Evolutionary conservation across 2,329 filamentous ascomycete species (phyloP), one percentile per base, ranked within the genome.

Genomic region (Colletotrichum agaves): DNA sequence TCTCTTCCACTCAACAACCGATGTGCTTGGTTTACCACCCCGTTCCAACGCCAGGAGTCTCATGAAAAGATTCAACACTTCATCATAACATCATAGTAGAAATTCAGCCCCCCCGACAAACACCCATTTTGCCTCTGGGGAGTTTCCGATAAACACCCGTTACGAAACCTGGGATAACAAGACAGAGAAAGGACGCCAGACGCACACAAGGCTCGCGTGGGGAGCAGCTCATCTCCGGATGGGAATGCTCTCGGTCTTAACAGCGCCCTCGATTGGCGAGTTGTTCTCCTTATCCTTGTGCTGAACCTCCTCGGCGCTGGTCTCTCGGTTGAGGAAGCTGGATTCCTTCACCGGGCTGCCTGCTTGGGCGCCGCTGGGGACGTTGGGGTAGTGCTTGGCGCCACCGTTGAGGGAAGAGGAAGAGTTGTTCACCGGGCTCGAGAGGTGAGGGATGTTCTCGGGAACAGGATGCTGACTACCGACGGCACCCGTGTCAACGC

Each of bases 401-500:
- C 47, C 60, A 47, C 44, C 58, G 43, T 71, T 65, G 41, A 72
- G 70, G 31, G 63, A 55, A 43, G 65, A 64, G 3, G 64, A 67
- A n/a, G 69, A 69, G 57, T 69, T 69, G 71, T 82, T 75, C 80
- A 86, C 80, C 69, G 91, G 90, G 63, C 91, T 91, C 47, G 91
- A 90, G 73, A 95, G 87, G 83, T 97, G 94, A 33, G 94, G 94
- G 80, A 98, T 97, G 80, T 97, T 97, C 82, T 97, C 94, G 72
- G 94, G 94, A 58, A 94, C 91, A 61, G 96, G 96, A 80, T 99
- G 96, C 82, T 97, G 91, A 75, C 93, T 94, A 75, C 96, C 96
- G 76, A 99, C 93, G 76, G 91, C 91, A 77, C 95, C 97, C 69
- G 97, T 93, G 77, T 97, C 95, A 76, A 96, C 92, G 77, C 96